phyloP scores from a whole-genome alignment of 768 basidiomycete species.

The Calocera viscosa region DNA sequence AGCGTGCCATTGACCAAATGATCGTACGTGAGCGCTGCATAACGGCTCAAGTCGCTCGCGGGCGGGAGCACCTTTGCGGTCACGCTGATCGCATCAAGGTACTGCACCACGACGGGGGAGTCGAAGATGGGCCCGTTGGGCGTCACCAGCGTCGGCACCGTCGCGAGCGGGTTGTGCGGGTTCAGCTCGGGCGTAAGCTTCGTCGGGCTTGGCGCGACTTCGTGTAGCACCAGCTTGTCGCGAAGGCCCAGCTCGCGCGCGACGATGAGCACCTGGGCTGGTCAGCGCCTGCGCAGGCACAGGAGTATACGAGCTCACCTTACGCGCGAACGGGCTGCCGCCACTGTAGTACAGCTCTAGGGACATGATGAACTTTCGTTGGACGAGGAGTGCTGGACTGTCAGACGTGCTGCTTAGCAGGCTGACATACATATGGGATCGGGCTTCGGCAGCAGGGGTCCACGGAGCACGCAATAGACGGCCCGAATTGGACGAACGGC shows the following conservation, averaged over 20 bases:
- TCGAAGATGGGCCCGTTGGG: neutral
- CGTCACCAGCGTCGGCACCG: neutral
- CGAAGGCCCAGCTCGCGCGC: neutral
- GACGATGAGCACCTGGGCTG: slow-evolving; percentile 3
- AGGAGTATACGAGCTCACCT: neutral
- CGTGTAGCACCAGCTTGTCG: neutral
- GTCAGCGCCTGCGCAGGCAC: neutral
- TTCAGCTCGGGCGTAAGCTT: neutral
- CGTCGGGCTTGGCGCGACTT: neutral
- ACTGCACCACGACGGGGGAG: neutral
- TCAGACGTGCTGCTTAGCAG: neutral
- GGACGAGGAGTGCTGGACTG: neutral
- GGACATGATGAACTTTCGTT: neutral
- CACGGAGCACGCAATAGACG: neutral
- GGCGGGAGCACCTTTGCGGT: neutral
- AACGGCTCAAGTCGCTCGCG: neutral
- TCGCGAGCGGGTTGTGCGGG: neutral
- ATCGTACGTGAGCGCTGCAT: neutral
- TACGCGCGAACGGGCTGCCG: neutral
- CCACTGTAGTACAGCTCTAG: neutral
- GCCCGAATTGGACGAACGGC: neutral
- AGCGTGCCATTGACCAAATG: neutral
- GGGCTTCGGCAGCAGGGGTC: neutral
- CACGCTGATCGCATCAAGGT: neutral
- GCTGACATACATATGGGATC: neutral